Evolutionary conservation across 495 filamentous ascomycete genomes (phyloP), one percentile per base, ranked within the genome.

Genomic region (Tuber umbilicatum): DNA sequence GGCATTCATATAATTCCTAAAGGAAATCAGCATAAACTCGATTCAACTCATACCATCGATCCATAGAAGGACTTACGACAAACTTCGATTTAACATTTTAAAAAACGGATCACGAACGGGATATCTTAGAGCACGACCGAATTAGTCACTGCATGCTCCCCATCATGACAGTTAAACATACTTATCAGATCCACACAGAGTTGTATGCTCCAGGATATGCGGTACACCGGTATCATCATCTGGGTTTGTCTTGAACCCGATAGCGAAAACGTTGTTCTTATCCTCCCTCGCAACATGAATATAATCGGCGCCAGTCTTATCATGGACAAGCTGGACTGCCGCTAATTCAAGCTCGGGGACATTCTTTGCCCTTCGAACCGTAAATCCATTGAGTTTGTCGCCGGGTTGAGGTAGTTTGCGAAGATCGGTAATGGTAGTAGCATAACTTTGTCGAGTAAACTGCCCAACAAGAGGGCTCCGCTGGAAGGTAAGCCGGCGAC

Each of bases 241-340:
- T 19, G 95, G 95, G 81, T 98, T 99, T 5, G 95, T 99, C 88
- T 97, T 97, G 88, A 98, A 99, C 9, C 93, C 94, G 79, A 97
- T 93, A 12, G 94, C 97, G 86, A 99, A 99, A 76, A 97, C 96
- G 92, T 98, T 99, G 84, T 99, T 99, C 86, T 91, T 91, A 82
- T 99, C 95, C 68, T 98, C 93, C 73, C 94, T 87, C 0, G 92
- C 95, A 76, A 99, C 89, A 86, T 99, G 95, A 41, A 99, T 89
- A 81, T 98, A 97, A 74, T 99, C 93, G 31, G 95, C 94, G 73
- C 93, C 92, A 9, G 95, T 99, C 85, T 92, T 93, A 84, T 97
- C 91, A 82, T 99, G 95, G 75, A 89, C 90, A 77, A 98, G 86
- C 74, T 95, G 91, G 50, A 97, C 84, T 5, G 96, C 96, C 4